Evolutionary conservation across 192 early-diverging fungal species (phyloP).

Genomic region (Phycomyces blakesleeanus): DNA sequence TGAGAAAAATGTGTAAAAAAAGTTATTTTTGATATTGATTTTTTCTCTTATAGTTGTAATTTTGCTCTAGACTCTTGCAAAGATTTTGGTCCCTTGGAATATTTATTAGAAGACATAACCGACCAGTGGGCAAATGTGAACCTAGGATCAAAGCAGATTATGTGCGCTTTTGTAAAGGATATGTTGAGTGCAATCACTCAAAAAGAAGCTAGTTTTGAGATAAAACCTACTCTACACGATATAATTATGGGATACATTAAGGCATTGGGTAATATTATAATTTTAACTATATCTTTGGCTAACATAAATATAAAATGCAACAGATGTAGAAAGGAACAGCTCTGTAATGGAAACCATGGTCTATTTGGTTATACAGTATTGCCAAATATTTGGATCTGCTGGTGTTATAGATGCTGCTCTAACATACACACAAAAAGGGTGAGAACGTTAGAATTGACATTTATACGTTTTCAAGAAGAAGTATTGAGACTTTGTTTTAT

Average conservation of each 20-base stretch:
- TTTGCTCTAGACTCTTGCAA: neutral
- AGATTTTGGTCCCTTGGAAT: neutral
- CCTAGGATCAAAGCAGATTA: neutral
- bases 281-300: neutral
- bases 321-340: slow-evolving; percentile 19
- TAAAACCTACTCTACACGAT: neutral
- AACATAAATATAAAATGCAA: neutral
- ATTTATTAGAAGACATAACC: neutral
- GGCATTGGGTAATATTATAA: neutral
- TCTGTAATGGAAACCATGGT: slow-evolving; percentile 11
- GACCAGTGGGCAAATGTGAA: slow-evolving; percentile 10
- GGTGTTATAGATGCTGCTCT: slow-evolving; percentile 9
- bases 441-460: neutral
- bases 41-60: neutral
- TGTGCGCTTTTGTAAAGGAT: slow-evolving; percentile 7
- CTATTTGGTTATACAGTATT: slow-evolving; percentile 19
- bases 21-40: neutral
- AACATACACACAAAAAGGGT: neutral
- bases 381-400: slow-evolving; percentile 27
- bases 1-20: neutral
- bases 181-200: neutral
- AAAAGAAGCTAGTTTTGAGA: neutral
- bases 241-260: slow-evolving; percentile 3
- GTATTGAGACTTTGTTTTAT: neutral
- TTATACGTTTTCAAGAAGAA: too few relatives aligned